A percentile compares a stretch with the other conserved stretches of the same genome.
These are phyloP conservation scores for barrel medic (Medicago truncatula) DNA, from an alignment of 306 rosid species.

Conservation along the genomic window DNA sequence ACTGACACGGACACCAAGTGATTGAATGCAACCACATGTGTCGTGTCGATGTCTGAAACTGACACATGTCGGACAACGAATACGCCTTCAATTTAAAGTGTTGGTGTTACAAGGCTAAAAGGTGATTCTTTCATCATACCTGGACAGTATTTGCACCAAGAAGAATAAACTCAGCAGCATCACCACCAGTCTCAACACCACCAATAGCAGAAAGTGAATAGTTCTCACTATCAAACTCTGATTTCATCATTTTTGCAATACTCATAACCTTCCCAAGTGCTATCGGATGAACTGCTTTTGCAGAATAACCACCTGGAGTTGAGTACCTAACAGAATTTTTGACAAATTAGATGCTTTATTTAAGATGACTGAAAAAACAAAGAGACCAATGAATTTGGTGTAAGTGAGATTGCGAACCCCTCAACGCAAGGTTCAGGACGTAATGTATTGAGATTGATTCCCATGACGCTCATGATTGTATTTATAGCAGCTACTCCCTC, in stretches of 20 bases:
- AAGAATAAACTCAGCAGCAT: constrained; percentile 96
- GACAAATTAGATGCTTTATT: constrained; percentile 28
- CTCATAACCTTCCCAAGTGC: constrained; percentile 97
- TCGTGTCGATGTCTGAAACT: not conserved
- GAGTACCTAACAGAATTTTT: constrained; percentile 74
- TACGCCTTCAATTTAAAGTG: too few species aligned
- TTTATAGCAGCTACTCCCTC: constrained; percentile 93
- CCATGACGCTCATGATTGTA: constrained; percentile 99
- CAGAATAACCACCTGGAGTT: constrained; percentile 98
- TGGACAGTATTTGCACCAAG: constrained; percentile 95
- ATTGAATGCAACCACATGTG: not conserved
- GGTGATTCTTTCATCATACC: constrained; percentile 53
- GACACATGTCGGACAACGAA: too few species aligned
- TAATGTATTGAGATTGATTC: constrained; percentile 83
- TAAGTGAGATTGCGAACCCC: constrained; percentile 67
- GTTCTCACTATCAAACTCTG: constrained; percentile 68
- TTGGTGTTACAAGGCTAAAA: not conserved
- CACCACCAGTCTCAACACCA: constrained; percentile 91
- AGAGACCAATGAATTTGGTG: constrained; percentile 32
- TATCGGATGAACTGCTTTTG: constrained; percentile 96
- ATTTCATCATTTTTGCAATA: constrained; percentile 86
- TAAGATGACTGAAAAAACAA: constrained; percentile 31
- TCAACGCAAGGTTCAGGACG: constrained; percentile 99
- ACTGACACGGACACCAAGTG: not conserved
- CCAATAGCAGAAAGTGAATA: constrained; percentile 90